Base-by-base conservation (phyloP, 495 filamentous ascomycete species). In the Hypoxylon subgilvum region DNA sequence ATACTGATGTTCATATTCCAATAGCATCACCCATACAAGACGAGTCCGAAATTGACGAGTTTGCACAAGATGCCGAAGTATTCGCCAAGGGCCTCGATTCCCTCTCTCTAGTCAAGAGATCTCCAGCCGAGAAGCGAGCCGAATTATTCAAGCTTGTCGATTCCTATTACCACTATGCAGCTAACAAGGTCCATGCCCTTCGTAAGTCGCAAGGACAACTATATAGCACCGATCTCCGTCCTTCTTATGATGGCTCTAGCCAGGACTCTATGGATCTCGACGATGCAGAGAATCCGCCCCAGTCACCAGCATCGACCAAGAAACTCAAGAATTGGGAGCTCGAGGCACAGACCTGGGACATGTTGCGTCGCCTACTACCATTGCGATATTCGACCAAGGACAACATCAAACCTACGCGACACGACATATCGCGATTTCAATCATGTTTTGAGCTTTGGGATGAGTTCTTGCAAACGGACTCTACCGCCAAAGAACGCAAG, bases 301-400 rank as follows among this genome's bases (percentile, higher is more conserved):
- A 62, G 47, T 54, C 52, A 21, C 61, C 63, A 61, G 52, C 61
- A 67, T 65, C 51, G 51, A 19, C 63, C 40, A 74, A 74, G 58
- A 73, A 67, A 61, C 61, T 68, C 23, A 52, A 64, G 65, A 57
- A 59, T n/a, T 70, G 70, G 39, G 76, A 84, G 31, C 79, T 86
- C 40, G 88, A 92, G 69, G 84, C 86, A 47, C 90, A 94, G 61
- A 94, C 90, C 13, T 97, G 94, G 94, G 86, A 91, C 49, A 77
- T 98, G 7, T 73, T 97, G 21, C 82, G 84, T 18, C 83, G 76
- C 10, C 70, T 87, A 41, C 71, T 82, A 10, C 77, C 81, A 1
- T 67, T 86, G 28, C 76, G 79, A 57, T 77, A 82, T 27, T 42
- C 68, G 2, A 61, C 52, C 52, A 69, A 69, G n/a, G 70, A 73